Evolutionary conservation across 2,329 filamentous ascomycete species (phyloP), one percentile per base, ranked within the genome.

Genomic region (Aspergillus novofumigatus): DNA sequence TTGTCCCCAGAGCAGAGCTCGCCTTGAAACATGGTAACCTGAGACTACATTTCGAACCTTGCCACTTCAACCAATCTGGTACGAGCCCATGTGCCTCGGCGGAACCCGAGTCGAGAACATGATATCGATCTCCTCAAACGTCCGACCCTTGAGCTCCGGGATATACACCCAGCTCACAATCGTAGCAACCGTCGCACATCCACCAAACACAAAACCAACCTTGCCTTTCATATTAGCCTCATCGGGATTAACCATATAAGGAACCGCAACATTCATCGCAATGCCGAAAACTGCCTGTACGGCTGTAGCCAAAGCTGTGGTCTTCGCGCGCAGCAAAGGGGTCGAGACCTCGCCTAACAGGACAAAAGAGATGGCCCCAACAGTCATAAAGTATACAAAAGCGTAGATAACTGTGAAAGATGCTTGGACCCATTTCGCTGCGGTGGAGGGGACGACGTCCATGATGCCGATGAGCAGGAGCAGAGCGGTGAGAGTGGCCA

Each of bases 301-400:
- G 2, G 71, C 70, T 1, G 72, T 75, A 11, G 75, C 72, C 23
- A 78, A 65, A 45, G 68, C 67, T 55, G 67, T 80, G 21, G 80
- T 82, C 48, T 77, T 77, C 58, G 77, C 78, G 0, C 75, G 70
- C 2, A 79, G 67, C 2, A 65, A 64, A 2, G 79, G 71, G 0
- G 76, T 77, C 0, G 70, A 75, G n/a, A 67, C 81, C 62, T 80
- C 80, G 4, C 78, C 77, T 2, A 78, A 72, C 45, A 79, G 72
- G 38, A 76, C 75, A 29, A 81, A 83, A 45, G 71, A 72, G 48
- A 77, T 66, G 8, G 74, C 70, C 1, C 76, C 77, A 52, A 78
- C 71, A 0, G 73, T 77, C 35, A 72, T 53, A 38, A 72, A 70
- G 59, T 77, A 78, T 6, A 75, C 65, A 54, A 76, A 70, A 5